These are phyloP conservation scores for Schrenkiella parvula DNA, from an alignment of 345 rosid genomes.

Conservation along the genomic window DNA sequence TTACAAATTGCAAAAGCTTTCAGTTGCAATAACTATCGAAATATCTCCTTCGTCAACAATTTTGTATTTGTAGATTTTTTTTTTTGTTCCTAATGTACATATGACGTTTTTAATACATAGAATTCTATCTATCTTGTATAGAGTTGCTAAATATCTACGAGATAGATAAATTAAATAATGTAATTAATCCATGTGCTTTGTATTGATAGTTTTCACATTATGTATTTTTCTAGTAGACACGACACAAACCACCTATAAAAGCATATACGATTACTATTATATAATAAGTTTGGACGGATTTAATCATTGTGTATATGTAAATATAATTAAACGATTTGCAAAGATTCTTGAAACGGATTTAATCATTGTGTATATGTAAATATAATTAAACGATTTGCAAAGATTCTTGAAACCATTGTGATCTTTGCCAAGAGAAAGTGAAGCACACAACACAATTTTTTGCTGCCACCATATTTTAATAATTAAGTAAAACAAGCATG, in stretches of 20 bases:
- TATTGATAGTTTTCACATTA: neutral
- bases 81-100: neutral
- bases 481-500: neutral
- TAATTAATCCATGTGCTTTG: neutral
- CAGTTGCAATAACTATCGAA: neutral
- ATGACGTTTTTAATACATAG: neutral
- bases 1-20: neutral
- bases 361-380: neutral
- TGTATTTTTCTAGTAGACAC: neutral
- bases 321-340: neutral
- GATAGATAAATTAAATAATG: neutral
- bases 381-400: neutral
- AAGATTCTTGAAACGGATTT: conserved; percentile 6
- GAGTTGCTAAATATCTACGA: neutral
- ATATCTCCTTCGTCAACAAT: neutral
- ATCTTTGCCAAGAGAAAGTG: conserved; percentile 15
- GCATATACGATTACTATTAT: neutral
- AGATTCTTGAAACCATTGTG: conserved; percentile 3
- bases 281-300: neutral
- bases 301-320: neutral
- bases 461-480: neutral
- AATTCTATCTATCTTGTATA: neutral
- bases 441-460: conserved; percentile 12
- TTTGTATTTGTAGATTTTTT: neutral
- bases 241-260: neutral